Evolutionary conservation across 768 basidiomycete species (phyloP), one percentile per base, ranked within the genome.

Genomic region (Cyathus striatus): DNA sequence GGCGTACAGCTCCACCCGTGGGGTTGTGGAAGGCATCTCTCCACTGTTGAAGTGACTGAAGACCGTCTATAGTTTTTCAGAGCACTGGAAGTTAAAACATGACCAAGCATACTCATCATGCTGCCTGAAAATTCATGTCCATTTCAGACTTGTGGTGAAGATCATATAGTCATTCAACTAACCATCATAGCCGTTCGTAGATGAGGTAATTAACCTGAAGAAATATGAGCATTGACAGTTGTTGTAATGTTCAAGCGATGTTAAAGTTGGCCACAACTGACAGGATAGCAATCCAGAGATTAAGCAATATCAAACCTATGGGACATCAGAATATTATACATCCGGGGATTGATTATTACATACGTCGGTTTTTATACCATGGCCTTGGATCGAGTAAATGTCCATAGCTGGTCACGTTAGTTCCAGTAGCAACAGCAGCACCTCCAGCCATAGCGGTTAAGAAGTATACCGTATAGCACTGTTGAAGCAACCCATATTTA

Each of bases 261-360:
- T 32, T 16, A 32, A 32, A 12, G 16, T 32, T n/a, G 16, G 12
- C 16, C 12, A 32, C 30, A 12, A 36, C 35, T 12, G 35, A 56
- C 54, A 56, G 38, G 34, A 56, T 44, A 4, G 43, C 41, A 25
- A 56, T 56, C 54, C 51, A 56, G 21, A 50, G 49, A 22, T 56
- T 56, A 16, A 56, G 34, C 14, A 53, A 21, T 30, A 56, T 39
- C 3, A 56, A 13, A 7, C 35, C 35, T 36, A 20, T 32, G 30
- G 12, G 30, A 32, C 12, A 32, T 12, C 30, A 12, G 30, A 32
- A 2, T 32, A 32, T 32, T 32, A 32, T 32, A 16, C 12, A 32
- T 32, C 30, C 16, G 30, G 4, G 16, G 30, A n/a, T 12, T 4
- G 16, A 12, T 12, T 2, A 32, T 12, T 4, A 45, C 51, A 36